phyloP scores from a whole-genome alignment of 352 stramenopile genomes.

The Globisporangium barbulae region DNA sequence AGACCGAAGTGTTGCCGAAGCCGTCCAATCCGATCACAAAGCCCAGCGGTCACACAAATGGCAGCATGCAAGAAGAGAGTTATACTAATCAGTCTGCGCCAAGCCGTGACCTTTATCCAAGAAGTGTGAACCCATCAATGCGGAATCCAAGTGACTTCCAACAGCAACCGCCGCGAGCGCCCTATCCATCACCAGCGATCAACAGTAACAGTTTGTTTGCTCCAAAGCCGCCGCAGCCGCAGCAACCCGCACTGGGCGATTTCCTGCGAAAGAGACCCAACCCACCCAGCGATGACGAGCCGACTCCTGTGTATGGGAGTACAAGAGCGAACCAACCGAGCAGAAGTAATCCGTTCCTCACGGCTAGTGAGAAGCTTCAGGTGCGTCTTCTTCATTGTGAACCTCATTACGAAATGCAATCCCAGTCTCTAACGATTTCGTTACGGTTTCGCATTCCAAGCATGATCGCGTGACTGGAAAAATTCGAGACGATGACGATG shows the following conservation, averaged over 20 bases:
- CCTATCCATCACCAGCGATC: not conserved
- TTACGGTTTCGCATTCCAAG: conserved; percentile 13
- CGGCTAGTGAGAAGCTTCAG: conserved; percentile 63
- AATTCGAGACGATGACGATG: conserved; percentile 32
- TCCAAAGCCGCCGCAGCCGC: conserved; percentile 1
- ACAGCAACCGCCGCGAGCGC: not conserved
- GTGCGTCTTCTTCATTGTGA: conserved; percentile 18
- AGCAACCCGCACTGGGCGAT: conserved; percentile 26
- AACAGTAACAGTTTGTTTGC: conserved; percentile 1
- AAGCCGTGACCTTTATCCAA: not conserved
- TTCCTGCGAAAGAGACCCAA: conserved; percentile 35
- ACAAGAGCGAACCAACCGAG: conserved; percentile 10
- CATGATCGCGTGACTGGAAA: conserved; percentile 43
- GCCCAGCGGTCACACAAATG: not conserved
- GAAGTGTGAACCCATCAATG: not conserved
- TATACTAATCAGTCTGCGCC: not conserved
- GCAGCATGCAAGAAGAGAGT: not conserved
- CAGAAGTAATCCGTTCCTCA: conserved; percentile 59
- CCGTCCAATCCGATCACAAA: not conserved
- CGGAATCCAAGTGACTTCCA: not conserved
- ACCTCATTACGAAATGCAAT: not conserved
- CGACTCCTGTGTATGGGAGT: conserved; percentile 2
- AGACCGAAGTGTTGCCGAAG: conserved; percentile 4
- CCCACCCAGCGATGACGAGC: conserved; percentile 14
- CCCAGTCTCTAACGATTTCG: not conserved